Base-by-base conservation (phyloP, 352 stramenopile species). In the Thraustochytrium striatum region DNA sequence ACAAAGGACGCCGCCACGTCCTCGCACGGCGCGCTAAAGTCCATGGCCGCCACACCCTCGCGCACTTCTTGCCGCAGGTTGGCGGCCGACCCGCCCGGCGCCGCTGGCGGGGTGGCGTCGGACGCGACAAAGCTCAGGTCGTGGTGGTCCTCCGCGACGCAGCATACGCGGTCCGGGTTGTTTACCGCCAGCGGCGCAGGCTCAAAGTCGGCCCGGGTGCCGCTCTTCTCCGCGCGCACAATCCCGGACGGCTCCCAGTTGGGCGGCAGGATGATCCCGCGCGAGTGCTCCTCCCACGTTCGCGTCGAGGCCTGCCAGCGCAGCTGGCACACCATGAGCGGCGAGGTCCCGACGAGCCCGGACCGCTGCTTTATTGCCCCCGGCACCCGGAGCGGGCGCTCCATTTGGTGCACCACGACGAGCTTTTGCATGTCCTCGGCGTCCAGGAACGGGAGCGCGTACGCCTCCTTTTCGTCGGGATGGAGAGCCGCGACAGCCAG, bases 251-350 rank as follows among this genome's bases (percentile, higher is more conserved):
- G 8, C 9, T 25, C 8, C 65, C 65, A 75, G 21, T 28, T 16
- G 11, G 19, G 44, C 8, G 30, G 30, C 13, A 75, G 50, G 13
- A 75, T n/a, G 25, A 75, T 61, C 13, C 65, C 65, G 16, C 65
- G 65, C 1, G 33, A 61, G 19, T 13, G 19, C 25, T 75, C 65
- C 7, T 43, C 65, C 65, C 65, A 75, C 7, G 21, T 30, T 0
- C 25, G n/a, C 32, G 8, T 25, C 3, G 44, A 39, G 9, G 61
- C 30, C 11, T 58, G 11, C n/a, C 44, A 43, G 8, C 5, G 5
- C 16, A 75, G 65, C 50, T 70, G 65, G 16, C 41, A 39, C n/a
- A 75, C 7, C 65, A 75, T 62, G 30, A 75, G 65, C 21, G 65
- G 65, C 16, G 65, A 75, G 3, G 52, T 11, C 16, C 44, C 44